phyloP scores from a whole-genome alignment of 768 basidiomycete species.

The Russula virescens region DNA sequence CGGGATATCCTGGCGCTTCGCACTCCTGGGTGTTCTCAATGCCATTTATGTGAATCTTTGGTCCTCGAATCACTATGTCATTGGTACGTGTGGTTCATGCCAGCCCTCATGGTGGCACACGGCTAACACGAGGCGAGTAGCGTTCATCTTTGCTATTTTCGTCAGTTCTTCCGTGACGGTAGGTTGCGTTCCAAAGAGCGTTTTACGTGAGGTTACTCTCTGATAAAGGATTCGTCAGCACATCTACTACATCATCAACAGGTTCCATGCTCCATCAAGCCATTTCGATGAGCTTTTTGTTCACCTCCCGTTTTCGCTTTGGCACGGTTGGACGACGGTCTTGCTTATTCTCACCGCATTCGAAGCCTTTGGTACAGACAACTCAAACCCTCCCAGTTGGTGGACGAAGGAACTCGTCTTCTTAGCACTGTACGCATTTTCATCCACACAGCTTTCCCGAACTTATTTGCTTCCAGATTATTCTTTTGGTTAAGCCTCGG shows the following conservation, averaged over 20 bases:
- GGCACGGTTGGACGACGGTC: slow-evolving; percentile 89
- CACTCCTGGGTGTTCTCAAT: slow-evolving; percentile 81
- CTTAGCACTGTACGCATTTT: slow-evolving; percentile 63
- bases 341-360: slow-evolving; percentile 78
- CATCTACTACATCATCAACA: slow-evolving; percentile 93
- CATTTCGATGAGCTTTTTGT: slow-evolving; percentile 80
- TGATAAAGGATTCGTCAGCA: slow-evolving; percentile 48
- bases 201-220: slow-evolving; percentile 33
- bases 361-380: slow-evolving; percentile 84
- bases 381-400: slow-evolving; percentile 61
- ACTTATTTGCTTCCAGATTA: slow-evolving; percentile 42
- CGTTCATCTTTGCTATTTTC: slow-evolving; percentile 84
- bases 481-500: slow-evolving; percentile 89
- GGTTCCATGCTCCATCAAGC: slow-evolving; percentile 61
- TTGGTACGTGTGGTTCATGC: slow-evolving; percentile 38
- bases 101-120: neutral
- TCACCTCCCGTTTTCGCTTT: slow-evolving; percentile 94
- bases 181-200: slow-evolving; percentile 20
- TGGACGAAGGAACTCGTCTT: slow-evolving; percentile 97
- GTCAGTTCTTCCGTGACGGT: slow-evolving; percentile 68
- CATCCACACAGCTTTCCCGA: neutral
- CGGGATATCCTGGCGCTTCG: slow-evolving; percentile 87
- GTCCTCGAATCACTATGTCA: slow-evolving; percentile 65
- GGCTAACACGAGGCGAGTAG: slow-evolving; percentile 32
- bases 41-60: slow-evolving; percentile 86